Evolutionary conservation across 768 basidiomycete species (phyloP), one percentile per base, ranked within the genome.

Genomic region (Boletus edulis): DNA sequence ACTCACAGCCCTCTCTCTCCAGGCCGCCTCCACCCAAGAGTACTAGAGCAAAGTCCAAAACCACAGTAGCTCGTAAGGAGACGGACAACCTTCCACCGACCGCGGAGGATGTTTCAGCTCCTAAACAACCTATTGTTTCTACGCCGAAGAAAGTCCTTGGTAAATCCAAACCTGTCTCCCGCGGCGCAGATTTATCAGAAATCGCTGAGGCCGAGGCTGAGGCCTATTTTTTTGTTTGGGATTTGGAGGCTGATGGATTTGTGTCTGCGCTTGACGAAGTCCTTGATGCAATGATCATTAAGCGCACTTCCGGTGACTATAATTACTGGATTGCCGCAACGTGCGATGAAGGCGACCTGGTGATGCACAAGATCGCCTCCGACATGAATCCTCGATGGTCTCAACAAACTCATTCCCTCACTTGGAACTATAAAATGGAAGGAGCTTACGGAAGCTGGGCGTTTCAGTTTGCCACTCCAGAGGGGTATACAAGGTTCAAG

Each of bases 401-500:
- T 7, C 69, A 71, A 32, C 81, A 79, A 54, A 79, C 84, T 67
- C 67, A 71, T 45, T 89, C 94, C 4, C 79, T 98, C 63, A 95
- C 94, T 31, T 98, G 97, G 91, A 96, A 94, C 60, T 78, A 92
- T 67, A 67, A 80, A 40, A 76, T 76, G 39, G 78, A 78, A n/a
- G 78, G 78, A 29, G 72, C 72, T 22, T 80, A 83, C 58, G 82
- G 78, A 62, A 90, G 92, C 51, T 98, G 94, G 93, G 84, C 91
- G 22, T 79, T 98, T 57, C 79, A 84, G 54, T 94, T 97, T 64
- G 59, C 66, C 4, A 70, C 73, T 15, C 61, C 75, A 50, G 83
- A 84, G 22, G 76, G 75, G 12, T 95, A 87, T 63, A 68, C 75
- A 18, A 67, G 62, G 6, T 87, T 92, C 71, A 78, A 85, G 61